Evolutionary conservation across 192 early-diverging fungal species (phyloP).

Genomic region (Obelidium mucronatum): DNA sequence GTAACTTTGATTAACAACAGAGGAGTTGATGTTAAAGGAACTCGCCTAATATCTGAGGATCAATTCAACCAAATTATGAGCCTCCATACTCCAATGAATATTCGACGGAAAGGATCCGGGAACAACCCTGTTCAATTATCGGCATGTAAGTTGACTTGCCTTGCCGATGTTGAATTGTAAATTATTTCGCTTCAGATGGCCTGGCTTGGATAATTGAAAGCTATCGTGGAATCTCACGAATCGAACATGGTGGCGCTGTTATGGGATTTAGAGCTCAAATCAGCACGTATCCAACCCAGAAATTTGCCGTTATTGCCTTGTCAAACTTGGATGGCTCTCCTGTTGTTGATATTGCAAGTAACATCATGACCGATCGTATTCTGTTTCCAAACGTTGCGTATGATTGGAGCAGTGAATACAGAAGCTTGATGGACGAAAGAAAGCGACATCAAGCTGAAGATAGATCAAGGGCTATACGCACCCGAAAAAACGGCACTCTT

Average conservation of each 20-base stretch:
- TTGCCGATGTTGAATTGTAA: neutral
- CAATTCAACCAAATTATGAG: slow-evolving; percentile 2
- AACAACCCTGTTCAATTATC: neutral
- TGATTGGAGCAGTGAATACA: slow-evolving; percentile 1
- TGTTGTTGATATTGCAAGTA: neutral
- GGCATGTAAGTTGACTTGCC: neutral
- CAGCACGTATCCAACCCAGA: neutral
- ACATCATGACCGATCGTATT: neutral
- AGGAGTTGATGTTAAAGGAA: slow-evolving; percentile 2
- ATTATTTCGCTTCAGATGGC: slow-evolving; percentile 10
- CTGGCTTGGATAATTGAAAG: slow-evolving; percentile 7
- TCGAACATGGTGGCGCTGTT: neutral
- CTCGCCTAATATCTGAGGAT: neutral
- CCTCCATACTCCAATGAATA: neutral
- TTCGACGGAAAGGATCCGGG: neutral
- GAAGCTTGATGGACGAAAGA: neutral
- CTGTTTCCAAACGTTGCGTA: neutral
- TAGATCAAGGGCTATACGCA: no score
- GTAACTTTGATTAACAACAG: slow-evolving; percentile 5
- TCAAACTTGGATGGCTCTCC: neutral
- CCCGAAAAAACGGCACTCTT: no score
- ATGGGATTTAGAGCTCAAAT: neutral
- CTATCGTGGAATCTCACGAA: slow-evolving; percentile 18
- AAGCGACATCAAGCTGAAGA: no score
- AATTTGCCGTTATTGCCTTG: slow-evolving; percentile 11